phyloP scores from a whole-genome alignment of 176 grass and related monocot species.

The Stipa capillata region DNA sequence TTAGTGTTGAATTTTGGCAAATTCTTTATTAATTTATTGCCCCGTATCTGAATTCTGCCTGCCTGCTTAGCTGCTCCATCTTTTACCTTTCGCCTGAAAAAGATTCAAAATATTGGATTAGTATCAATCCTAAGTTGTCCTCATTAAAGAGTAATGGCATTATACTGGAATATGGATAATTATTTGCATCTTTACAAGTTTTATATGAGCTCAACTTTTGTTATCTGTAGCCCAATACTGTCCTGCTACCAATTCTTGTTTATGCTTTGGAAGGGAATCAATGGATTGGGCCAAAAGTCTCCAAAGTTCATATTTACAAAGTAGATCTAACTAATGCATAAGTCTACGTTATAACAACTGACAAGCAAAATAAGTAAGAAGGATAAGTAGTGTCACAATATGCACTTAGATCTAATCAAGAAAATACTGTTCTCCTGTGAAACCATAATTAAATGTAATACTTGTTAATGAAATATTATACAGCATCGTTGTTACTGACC shows the following conservation, averaged over 20 bases:
- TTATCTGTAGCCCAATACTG: neutral
- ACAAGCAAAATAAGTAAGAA: neutral
- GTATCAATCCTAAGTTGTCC: neutral
- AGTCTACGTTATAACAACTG: neutral
- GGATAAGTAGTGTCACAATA: neutral
- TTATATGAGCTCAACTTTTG: neutral
- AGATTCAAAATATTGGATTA: neutral
- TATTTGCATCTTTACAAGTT: neutral
- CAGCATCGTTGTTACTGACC: neutral
- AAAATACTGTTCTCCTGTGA: neutral
- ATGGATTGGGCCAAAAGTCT: neutral
- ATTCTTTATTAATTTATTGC: neutral
- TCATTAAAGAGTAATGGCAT: neutral
- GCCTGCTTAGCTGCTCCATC: too few relatives aligned
- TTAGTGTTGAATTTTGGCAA: neutral
- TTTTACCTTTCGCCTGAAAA: too few relatives aligned
- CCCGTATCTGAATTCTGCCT: neutral
- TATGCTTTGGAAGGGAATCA: neutral
- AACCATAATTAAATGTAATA: neutral
- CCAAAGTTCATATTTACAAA: neutral
- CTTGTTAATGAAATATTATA: conserved; percentile 3
- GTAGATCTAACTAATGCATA: neutral
- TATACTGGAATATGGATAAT: neutral
- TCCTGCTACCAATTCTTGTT: neutral
- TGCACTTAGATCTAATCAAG: neutral